Evolutionary conservation across 495 filamentous ascomycete genomes (phyloP), one percentile per base, ranked within the genome.

Genomic region (Poronia punctata): DNA sequence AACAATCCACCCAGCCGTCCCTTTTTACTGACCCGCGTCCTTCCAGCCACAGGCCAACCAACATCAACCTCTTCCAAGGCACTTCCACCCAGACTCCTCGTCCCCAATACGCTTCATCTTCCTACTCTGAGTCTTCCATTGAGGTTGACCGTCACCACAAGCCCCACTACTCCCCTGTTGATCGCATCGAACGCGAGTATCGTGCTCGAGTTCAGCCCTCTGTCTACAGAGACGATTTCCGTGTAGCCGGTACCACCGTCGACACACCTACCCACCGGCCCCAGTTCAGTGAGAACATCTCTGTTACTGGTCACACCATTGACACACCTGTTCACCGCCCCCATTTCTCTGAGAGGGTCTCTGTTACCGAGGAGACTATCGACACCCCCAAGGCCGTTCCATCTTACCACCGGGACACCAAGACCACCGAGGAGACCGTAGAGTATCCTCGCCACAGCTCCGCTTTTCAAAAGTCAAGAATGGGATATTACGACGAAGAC

Each of bases 401-500:
- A 61, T 44, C 57, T 48, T 53, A 52, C 64, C 51, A 57, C 46
- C 50, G 62, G 49, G 58, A 66, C 17, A 25, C 38, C 28, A 54
- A 57, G 28, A 38, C 58, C 45, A 46, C 46, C 48, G 57, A 53
- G 49, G 67, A 71, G 41, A 70, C 64, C 45, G 47, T 62, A 21
- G 67, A 70, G 46, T 55, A 58, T 61, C 54, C 64, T 53, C 64
- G 57, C 37, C 53, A 57, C 47, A 34, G 34, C 32, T 30, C 53
- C 21, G 48, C 49, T 44, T 42, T 38, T 38, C 49, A 61, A 20
- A 71, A 74, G 70, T 68, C 70, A 68, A 85, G 86, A 64, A 96
- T 96, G 89, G 89, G 87, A 75, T 96, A 95, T 79, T 95, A 93
- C 87, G 88, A 95, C 85, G 86, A 93, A 71, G 83, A 90, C 50